Evolutionary conservation across 2,329 filamentous ascomycete genomes (phyloP), one percentile per base, ranked within the genome.

Genomic region (Drechslerella dactyloides): DNA sequence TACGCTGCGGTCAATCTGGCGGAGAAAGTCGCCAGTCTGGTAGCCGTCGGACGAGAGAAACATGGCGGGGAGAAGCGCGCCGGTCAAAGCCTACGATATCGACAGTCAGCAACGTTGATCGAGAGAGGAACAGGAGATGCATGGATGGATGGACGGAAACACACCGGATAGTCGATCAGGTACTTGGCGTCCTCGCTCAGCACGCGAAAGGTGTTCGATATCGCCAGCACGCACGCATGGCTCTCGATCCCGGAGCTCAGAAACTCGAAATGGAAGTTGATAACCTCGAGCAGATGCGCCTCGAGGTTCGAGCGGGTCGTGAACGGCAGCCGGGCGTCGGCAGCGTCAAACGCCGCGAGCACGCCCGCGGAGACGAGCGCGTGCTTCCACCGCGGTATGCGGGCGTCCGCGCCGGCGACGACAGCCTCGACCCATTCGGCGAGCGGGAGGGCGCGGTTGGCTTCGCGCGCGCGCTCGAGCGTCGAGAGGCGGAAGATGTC

Each of bases 301-400:
- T 70, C 66, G 10, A 70, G 66, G 21, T 63, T 59, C 30, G 66
- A 57, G 10, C 66, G 58, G 13, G 54, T 64, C 11, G 66, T 70
- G 24, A 63, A 70, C 13, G 66, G 66, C 19, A 70, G 27, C 30
- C 66, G 30, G 6, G 66, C 66, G 57, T 70, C 66, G 35, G 53
- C 50, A n/a, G 59, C 27, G 24, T 70, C 66, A 51, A 76, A 74
- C 4, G 76, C 76, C 5, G 74, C 84, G 66, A 96, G 80, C 21
- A 96, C 82, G 1, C 91, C 93, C 0, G 88, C 87, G 7, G 96
- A 84, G 3, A 93, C 84, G n/a, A 96, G 82, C 30, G 92, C 80
- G 79, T 96, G 92, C 79, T 91, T 88, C 91, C 91, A 96, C 77
- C 90, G 83, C 17, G 85, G 84, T 83, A 88, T 74, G 84, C 83